A percentile compares a stretch with the other conserved stretches of the same genome.
Conservation (phyloP, 1,139 yeast species). For the Blastobotrys capitulatus region DNA sequence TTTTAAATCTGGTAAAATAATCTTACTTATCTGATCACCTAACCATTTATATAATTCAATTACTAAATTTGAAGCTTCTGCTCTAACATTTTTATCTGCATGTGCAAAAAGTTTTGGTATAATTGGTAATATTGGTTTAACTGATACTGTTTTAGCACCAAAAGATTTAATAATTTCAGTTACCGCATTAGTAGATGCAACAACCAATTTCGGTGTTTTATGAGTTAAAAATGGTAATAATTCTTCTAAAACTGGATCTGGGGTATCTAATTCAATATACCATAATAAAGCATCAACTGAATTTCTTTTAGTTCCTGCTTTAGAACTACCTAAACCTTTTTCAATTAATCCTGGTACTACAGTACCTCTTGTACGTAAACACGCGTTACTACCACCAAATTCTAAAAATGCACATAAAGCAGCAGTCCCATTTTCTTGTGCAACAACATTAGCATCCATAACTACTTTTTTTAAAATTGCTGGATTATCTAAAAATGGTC, state of each 20-base stretch:
- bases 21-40: constrained; percentile 56
- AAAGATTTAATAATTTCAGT: constrained; percentile 52
- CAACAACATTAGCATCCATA: constrained; percentile 81
- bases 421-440: constrained; percentile 76
- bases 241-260: constrained; percentile 63
- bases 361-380: constrained; percentile 33
- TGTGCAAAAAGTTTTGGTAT: constrained; percentile 74
- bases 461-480: constrained; percentile 52
- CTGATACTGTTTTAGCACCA: constrained; percentile 66
- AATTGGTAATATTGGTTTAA: constrained; percentile 52
- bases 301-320: constrained; percentile 68
- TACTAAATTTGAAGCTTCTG: constrained; percentile 66
- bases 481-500: constrained; percentile 44
- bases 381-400: constrained; percentile 49
- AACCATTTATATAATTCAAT: constrained; percentile 73
- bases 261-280: constrained; percentile 60
- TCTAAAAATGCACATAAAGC: constrained; percentile 54
- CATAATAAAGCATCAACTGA: constrained; percentile 57
- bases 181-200: constrained; percentile 58
- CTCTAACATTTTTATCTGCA: constrained; percentile 82
- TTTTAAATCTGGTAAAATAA: constrained; percentile 66
- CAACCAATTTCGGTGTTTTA: constrained; percentile 72
- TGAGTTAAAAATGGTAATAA: constrained; percentile 58
- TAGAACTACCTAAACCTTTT: constrained; percentile 69
- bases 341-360: constrained; percentile 66